Conservation (phyloP, 164 flowering plant species). For the Chimonanthus praecox region DNA sequence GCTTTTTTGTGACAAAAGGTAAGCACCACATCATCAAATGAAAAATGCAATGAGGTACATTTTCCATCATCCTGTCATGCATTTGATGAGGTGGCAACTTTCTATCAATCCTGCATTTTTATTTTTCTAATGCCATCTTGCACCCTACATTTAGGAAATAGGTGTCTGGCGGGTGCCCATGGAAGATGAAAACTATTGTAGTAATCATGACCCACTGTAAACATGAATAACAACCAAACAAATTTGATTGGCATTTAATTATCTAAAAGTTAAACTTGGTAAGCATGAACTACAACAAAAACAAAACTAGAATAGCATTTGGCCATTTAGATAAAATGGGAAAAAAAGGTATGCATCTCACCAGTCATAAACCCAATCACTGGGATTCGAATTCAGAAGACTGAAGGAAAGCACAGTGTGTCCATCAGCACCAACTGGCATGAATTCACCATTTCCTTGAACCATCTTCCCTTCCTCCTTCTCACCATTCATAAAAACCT, state of each 20-base stretch:
- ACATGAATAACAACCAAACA: neutral
- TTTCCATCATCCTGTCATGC: no score
- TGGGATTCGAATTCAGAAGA: constrained; percentile 81
- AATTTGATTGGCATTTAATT: neutral
- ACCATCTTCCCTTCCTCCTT: constrained; percentile 48
- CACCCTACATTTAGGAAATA: no score
- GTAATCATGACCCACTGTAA: no score
- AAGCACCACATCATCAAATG: no score
- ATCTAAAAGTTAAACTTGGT: neutral
- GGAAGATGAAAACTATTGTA: no score
- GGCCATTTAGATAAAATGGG: neutral
- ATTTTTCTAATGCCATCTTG: no score
- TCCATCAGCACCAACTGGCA: constrained; percentile 98
- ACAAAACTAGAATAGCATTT: neutral
- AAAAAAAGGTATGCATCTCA: constrained; percentile 21
- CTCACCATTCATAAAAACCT: constrained; percentile 76
- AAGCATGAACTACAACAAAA: neutral
- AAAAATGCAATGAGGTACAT: no score
- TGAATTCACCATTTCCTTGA: constrained; percentile 55
- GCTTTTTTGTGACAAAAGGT: no score
- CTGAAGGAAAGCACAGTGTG: constrained; percentile 78
- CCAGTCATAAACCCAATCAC: constrained; percentile 88
- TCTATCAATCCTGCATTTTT: no score
- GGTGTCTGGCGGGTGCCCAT: no score
- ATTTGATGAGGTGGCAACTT: no score